Evolutionary conservation across 768 basidiomycete genomes (phyloP), one percentile per base, ranked within the genome.

Genomic region (Kwoniella europaea): DNA sequence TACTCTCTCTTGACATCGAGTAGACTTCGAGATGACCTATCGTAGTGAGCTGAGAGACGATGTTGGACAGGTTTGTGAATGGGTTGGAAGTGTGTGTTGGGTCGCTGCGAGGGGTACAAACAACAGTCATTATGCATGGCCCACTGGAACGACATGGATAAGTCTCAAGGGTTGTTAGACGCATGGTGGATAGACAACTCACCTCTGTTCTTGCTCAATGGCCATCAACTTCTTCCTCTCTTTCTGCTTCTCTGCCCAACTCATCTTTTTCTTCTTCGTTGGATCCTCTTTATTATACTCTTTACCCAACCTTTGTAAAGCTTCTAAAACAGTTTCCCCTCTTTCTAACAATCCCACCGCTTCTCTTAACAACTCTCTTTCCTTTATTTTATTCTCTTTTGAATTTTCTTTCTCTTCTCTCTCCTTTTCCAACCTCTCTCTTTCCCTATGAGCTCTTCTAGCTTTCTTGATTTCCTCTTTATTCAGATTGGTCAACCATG

Each of bases 271-370:
- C 50, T 69, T 71, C 16, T 59, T 65, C 71, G 69, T 73, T 63
- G 64, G 67, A 55, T 27, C 54, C 6, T 82, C 76, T 58, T 78
- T 74, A 50, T 81, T 80, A 52, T 77, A 79, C 44, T 77, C 76
- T 16, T 73, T 84, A 10, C 96, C 96, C 4, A 98, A 84, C 20
- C 97, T 88, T 75, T 93, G 92, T 57, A 99, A 84, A 15, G 93
- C 93, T 79, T 93, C 92, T 42, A 98, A 85, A 2, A 98, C 91
- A 0, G 92, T 92, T 83, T 98, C 97, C 1, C 94, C 93, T 76
- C 91, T 90, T 84, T 91, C 91, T 77, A 98, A 87, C 84, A 91
- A 86, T 10, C 86, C 85, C 2, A 97, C 85, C 1, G 98, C 86
- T 16, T 82, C 83, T 58, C 79, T 76, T 70, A 86, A 73, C 68